phyloP scores from a whole-genome alignment of 148 eudicot genomes.

The Rhododendron simsii region DNA sequence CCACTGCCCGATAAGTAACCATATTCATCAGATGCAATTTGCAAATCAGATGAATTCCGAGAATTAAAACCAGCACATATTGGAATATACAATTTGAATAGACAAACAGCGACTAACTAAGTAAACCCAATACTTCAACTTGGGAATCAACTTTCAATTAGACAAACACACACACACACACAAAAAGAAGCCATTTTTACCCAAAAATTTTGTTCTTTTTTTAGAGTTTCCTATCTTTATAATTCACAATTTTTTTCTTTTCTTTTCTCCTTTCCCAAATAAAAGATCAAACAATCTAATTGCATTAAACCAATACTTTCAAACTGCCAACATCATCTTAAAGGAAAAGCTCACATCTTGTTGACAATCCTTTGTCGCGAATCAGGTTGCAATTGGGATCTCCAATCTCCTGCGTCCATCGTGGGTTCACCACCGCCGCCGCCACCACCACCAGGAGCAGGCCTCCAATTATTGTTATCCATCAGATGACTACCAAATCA shows the following conservation, averaged over 20 bases:
- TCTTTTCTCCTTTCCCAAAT: background rate
- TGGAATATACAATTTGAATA: background rate
- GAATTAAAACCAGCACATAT: background rate
- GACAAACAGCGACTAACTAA: background rate
- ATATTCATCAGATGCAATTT: background rate
- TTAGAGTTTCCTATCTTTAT: background rate
- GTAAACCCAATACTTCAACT: background rate
- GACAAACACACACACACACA: background rate
- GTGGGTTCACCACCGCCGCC: conserved; percentile 18
- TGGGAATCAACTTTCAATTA: background rate
- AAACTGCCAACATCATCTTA: background rate
- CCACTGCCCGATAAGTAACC: background rate
- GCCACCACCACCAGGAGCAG: conserved; percentile 17
- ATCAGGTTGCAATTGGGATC: conserved; percentile 43
- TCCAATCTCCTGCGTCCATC: conserved; percentile 57
- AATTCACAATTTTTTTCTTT: background rate
- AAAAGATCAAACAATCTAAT: background rate
- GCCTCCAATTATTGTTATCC: conserved; percentile 38
- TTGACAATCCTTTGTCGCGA: conserved; percentile 50
- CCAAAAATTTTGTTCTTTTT: background rate
- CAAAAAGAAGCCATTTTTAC: background rate
- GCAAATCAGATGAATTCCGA: background rate
- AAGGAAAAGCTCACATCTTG: conserved; percentile 42
- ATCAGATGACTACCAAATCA: conserved; percentile 1
- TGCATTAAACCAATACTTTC: background rate